Evolutionary conservation across 2,329 filamentous ascomycete genomes (phyloP).

Genomic region (Ascochyta rabiei): DNA sequence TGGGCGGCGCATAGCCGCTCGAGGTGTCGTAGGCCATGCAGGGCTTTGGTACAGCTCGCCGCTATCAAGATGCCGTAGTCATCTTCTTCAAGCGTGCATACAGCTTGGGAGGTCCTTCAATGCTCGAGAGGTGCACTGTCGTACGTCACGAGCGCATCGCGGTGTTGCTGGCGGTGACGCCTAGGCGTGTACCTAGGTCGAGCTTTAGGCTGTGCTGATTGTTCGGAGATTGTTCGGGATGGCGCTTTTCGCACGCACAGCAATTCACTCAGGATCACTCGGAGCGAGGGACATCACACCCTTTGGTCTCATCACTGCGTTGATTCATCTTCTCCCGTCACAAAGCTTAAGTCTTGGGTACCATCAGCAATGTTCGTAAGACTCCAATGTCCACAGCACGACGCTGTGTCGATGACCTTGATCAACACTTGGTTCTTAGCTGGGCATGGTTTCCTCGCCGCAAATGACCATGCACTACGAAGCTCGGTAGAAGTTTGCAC

Average conservation of each 20-base stretch:
- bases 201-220: conserved; percentile 7
- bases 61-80: conserved; percentile 20
- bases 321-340: too few species aligned
- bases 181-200: conserved; percentile 5
- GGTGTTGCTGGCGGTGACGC: conserved; percentile 23
- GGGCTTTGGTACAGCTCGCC: conserved; percentile 14
- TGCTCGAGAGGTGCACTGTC: neutral
- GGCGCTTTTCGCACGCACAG: neutral
- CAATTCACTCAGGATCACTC: too few species aligned
- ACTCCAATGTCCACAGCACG: too few species aligned
- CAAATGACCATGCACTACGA: too few species aligned
- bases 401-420: too few species aligned
- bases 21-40: conserved; percentile 72
- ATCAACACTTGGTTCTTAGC: too few species aligned
- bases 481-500: neutral
- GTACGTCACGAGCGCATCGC: conserved; percentile 14
- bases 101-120: conserved; percentile 16
- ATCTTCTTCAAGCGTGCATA: conserved; percentile 16
- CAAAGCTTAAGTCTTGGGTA: too few species aligned
- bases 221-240: neutral
- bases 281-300: too few species aligned
- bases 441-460: neutral
- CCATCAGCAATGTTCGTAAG: too few species aligned
- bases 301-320: too few species aligned
- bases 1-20: conserved; percentile 74